Evolutionary conservation across 768 basidiomycete species (phyloP).

Genomic region (Pleurotus tuber-regium): DNA sequence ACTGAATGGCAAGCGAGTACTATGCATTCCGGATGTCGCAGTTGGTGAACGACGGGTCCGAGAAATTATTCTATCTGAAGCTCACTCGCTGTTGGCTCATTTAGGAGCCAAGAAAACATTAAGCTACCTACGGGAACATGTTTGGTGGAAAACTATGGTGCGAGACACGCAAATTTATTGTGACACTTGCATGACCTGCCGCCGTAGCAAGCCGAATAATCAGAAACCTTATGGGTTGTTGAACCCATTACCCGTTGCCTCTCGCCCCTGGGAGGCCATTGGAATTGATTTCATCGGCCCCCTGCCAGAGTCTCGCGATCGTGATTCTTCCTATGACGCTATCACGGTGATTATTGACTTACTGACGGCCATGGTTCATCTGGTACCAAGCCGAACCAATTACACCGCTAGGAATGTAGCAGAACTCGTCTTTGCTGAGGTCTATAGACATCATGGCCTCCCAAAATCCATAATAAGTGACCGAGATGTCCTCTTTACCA

Average conservation of each 20-base stretch:
- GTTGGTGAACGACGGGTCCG: slow-evolving; percentile 13
- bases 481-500: slow-evolving; percentile 17
- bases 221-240: slow-evolving; percentile 14
- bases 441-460: slow-evolving; percentile 30
- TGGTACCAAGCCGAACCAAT: slow-evolving; percentile 11
- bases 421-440: slow-evolving; percentile 15
- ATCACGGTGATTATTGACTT: slow-evolving; percentile 22
- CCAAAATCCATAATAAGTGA: slow-evolving; percentile 24
- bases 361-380: slow-evolving; percentile 18
- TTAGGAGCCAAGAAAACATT: slow-evolving; percentile 31
- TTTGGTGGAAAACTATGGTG: slow-evolving; percentile 22
- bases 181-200: slow-evolving; percentile 22
- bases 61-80: slow-evolving; percentile 27
- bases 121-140: slow-evolving; percentile 21
- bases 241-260: slow-evolving; percentile 19
- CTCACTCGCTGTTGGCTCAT: slow-evolving; percentile 24
- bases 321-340: slow-evolving; percentile 19
- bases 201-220: slow-evolving; percentile 14
- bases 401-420: not conserved
- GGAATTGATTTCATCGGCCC: slow-evolving; percentile 29
- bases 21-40: slow-evolving; percentile 18
- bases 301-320: slow-evolving; percentile 21
- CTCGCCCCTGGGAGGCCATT: slow-evolving; percentile 23
- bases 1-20: not conserved
- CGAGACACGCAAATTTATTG: slow-evolving; percentile 22